Evolutionary conservation across 1,139 yeast species (phyloP), one percentile per base, ranked within the genome.

Genomic region (Candida labiduridarum): DNA sequence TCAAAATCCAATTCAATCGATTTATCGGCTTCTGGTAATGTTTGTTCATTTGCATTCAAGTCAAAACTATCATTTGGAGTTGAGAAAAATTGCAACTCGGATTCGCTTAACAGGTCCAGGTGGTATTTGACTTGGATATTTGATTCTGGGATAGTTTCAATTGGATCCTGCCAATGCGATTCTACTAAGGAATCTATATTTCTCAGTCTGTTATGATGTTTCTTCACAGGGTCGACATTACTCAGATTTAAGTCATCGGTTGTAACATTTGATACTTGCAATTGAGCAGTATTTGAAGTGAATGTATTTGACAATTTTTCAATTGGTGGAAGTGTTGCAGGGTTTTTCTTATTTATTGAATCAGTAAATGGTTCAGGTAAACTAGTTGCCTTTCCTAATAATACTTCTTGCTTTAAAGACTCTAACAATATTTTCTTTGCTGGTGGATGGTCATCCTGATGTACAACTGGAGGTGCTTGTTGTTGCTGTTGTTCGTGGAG

Each of bases 171-270:
- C 54, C 53, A 51, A 48, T 50, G 53, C 12, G 38, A 41, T 18
- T 41, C 49, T n/a, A 49, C 55, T 22, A 51, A 47, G n/a, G 30
- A 29, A n/a, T 50, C 51, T 16, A 50, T 49, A 10, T 38, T 29
- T 8, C 22, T 30, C 16, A 30, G 18, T 15, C 48, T 46, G 10
- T 6, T 9, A 1, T 16, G n/a, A 11, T 41, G 41, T 18, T 47
- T 45, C 49, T 73, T 74, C 18, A 67, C 54, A 0, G 79, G 79
- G 51, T 74, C 79, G 10, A 65, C 72, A 51, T 71, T 64, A 40
- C 56, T 58, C 45, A 47, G 49, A 36, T 58, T 53, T 18, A 56
- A 46, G 48, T 61, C 65, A 19, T 51, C 55, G 3, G 49, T 41
- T 4, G 51, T 49, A 14, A 64, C 47, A 41, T 66, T 57, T 11